phyloP scores from a whole-genome alignment of 768 basidiomycete species.

The Suillus lakei region DNA sequence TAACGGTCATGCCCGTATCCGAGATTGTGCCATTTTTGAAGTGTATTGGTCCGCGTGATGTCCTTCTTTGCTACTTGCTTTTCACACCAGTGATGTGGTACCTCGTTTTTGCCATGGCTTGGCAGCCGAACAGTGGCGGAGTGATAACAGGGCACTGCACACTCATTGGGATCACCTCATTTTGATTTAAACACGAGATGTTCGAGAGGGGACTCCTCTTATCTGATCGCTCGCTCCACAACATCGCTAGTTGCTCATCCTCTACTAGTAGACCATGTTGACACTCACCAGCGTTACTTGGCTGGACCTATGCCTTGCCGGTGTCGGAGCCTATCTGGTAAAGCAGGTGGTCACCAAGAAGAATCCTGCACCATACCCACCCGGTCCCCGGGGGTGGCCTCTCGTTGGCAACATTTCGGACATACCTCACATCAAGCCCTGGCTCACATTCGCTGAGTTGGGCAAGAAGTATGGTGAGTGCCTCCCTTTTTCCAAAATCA shows the following conservation, averaged over 20 bases:
- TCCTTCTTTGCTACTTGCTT: no score
- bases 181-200: background rate
- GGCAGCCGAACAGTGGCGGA: no score
- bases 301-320: background rate
- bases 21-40: no score
- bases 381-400: background rate
- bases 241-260: background rate
- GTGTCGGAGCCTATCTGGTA: background rate
- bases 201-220: background rate
- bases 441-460: background rate
- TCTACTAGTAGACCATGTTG: background rate
- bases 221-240: background rate
- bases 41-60: no score
- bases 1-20: no score
- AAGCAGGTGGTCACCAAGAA: background rate
- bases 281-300: background rate
- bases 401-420: background rate
- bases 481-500: background rate
- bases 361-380: background rate
- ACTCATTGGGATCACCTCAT: no score
- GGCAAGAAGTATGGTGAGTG: background rate
- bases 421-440: background rate
- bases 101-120: no score
- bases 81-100: no score
- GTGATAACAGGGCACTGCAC: no score